Evolutionary conservation across 768 basidiomycete species (phyloP).

Genomic region (Amanita subjunquillea): DNA sequence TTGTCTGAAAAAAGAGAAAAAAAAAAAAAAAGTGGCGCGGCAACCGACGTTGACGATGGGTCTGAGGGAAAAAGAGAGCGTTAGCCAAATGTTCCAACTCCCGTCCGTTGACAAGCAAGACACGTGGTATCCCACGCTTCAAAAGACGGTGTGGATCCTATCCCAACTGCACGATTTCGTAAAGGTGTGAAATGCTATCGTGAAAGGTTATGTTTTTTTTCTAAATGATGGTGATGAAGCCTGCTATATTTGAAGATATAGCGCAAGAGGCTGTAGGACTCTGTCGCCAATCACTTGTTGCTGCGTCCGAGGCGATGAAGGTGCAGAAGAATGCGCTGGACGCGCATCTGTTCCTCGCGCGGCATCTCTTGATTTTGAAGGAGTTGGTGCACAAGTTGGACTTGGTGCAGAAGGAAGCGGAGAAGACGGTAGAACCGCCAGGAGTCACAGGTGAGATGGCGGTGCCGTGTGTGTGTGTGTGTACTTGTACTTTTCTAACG

Average conservation of each 20-base stretch:
- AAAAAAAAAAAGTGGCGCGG: conserved; percentile 26
- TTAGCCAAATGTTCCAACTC: conserved; percentile 59
- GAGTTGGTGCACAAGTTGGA: conserved; percentile 79
- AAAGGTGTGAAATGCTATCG: conserved; percentile 43
- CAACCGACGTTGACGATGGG: conserved; percentile 33
- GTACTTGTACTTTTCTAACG: background rate
- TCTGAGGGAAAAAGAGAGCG: conserved; percentile 57
- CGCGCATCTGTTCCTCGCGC: conserved; percentile 77
- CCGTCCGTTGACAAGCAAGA: conserved; percentile 66
- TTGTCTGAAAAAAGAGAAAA: background rate
- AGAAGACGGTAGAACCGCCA: conserved; percentile 10
- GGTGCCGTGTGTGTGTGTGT: background rate
- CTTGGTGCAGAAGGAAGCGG: conserved; percentile 38
- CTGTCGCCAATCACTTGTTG: conserved; percentile 72
- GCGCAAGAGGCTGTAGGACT: conserved; percentile 85
- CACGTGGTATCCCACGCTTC: conserved; percentile 88
- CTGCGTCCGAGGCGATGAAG: conserved; percentile 59
- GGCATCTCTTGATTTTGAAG: conserved; percentile 86
- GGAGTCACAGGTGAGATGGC: conserved; percentile 46
- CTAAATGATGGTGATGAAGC: conserved; percentile 22
- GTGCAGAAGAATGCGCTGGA: conserved; percentile 43
- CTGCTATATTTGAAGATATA: conserved; percentile 94
- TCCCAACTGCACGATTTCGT: conserved; percentile 86
- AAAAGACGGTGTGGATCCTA: conserved; percentile 86
- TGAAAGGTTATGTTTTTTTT: background rate